These are phyloP conservation scores for Cercospora sp. DNA, from an alignment of 2,329 filamentous ascomycete species.

Conservation along the genomic window DNA sequence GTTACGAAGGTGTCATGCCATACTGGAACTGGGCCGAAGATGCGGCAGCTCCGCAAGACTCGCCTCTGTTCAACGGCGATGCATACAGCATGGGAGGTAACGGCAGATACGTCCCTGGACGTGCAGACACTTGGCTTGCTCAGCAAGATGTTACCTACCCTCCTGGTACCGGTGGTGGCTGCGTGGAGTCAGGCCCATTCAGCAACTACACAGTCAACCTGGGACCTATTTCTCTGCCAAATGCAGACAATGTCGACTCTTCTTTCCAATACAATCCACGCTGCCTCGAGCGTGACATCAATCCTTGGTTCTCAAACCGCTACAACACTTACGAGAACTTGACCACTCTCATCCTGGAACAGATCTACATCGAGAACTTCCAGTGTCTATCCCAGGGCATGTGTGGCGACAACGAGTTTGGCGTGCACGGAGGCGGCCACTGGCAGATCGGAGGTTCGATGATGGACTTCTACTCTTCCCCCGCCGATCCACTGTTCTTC, in stretches of 20 bases:
- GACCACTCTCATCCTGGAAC: conserved; percentile 23
- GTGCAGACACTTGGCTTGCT: conserved; percentile 33
- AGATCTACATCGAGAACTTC: conserved; percentile 32
- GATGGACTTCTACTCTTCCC: conserved; percentile 48
- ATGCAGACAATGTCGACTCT: conserved; percentile 34
- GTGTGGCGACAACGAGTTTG: conserved; percentile 34
- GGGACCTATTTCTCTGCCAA: conserved; percentile 35
- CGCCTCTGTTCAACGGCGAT: conserved; percentile 57
- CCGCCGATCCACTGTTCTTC: conserved; percentile 52
- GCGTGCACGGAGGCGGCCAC: conserved; percentile 50
- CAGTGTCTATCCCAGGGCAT: conserved; percentile 36
- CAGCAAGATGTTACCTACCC: conserved; percentile 42
- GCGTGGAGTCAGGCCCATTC: conserved; percentile 55
- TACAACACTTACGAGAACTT: conserved; percentile 29
- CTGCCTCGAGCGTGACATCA: conserved; percentile 29
- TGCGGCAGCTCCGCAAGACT: conserved; percentile 40
- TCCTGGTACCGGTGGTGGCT: conserved; percentile 58
- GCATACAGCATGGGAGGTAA: conserved; percentile 44
- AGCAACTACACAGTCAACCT: conserved; percentile 43
- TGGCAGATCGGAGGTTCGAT: conserved; percentile 50
- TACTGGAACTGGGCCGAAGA: conserved; percentile 39
- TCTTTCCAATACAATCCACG: conserved; percentile 29
- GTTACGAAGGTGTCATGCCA: conserved; percentile 43
- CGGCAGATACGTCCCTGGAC: conserved; percentile 33
- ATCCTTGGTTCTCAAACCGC: conserved; percentile 25